Evolutionary conservation across 257 asterid species (phyloP), one percentile per base, ranked within the genome.

Genomic region (Solanum chiquidenum): DNA sequence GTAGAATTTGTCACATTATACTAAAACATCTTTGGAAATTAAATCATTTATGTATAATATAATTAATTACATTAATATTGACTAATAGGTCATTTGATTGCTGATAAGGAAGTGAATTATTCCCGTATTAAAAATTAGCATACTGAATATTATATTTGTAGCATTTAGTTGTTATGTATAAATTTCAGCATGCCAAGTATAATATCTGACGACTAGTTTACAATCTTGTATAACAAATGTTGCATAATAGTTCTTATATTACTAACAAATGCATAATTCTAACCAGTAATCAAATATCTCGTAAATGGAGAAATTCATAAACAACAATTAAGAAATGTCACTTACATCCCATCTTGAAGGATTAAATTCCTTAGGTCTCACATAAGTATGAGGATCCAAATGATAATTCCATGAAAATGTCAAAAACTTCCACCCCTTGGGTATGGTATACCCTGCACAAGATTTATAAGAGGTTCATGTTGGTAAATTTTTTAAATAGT

Each of bases 351-450:
- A 69, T 69, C 76, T 69, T 69, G 76, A 69, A 69, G 38, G 76
- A 69, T 69, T 69, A 69, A 69, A 69, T 18, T 80, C 83, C 3
- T 20, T 25, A 16, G 89, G 87, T 4, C 69, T 25, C 14, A n/a
- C 21, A 34, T 68, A 62, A 60, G 27, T 68, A 13, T 87, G 75
- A 58, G 83, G 83, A 33, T 87, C 83, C 60, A 87, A 31, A 69
- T 83, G 89, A 68, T 82, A 71, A 8, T 11, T 46, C 49, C 87
- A 68, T 34, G 69, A 13, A 83, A 68, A 2, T 6, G 83, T 37
- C 11, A 83, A 9, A 6, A 68, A 66, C 21, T 42, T 87, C 87
- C 89, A 87, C 13, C 84, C 87, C 14, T 87, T 87, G 3, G 89
- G 89, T 66, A 87, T 68, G 11, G 25, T 87, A 40, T 87, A 87